These are phyloP conservation scores for Lomentospora prolificans DNA, from an alignment of 2,329 filamentous ascomycete genomes.

Conservation along the genomic window DNA sequence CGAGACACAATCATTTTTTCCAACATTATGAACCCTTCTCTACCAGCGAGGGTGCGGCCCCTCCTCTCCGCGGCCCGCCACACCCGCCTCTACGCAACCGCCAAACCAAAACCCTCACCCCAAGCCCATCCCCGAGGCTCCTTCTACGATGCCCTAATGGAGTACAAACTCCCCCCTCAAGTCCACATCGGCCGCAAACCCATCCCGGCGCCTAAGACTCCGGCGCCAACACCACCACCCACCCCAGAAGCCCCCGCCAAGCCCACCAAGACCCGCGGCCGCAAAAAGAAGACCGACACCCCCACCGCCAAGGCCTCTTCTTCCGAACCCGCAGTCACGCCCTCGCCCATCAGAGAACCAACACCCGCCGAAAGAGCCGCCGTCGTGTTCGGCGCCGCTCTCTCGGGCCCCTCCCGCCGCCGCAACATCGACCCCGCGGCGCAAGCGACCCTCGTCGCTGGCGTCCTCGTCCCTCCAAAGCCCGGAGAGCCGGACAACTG, in stretches of 20 bases:
- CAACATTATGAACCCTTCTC: conserved; percentile 10
- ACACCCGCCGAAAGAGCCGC: conserved; percentile 45
- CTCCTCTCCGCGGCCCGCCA: conserved; percentile 14
- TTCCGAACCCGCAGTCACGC: conserved; percentile 16
- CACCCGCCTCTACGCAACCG: conserved; percentile 19
- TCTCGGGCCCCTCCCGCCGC: conserved; percentile 60
- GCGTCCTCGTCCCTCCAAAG: conserved; percentile 70
- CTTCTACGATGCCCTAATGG: conserved; percentile 51
- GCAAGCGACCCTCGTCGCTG: conserved; percentile 58
- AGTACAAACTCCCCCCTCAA: conserved; percentile 19
- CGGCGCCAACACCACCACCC: conserved; percentile 9
- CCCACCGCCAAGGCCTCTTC: conserved; percentile 12
- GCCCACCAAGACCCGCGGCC: not conserved
- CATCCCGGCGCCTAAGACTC: conserved; percentile 20
- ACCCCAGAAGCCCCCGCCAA: not conserved
- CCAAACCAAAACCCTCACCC: conserved; percentile 10
- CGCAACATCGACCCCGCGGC: conserved; percentile 40
- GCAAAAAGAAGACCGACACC: not conserved
- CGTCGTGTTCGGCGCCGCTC: conserved; percentile 72
- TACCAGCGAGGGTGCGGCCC: conserved; percentile 22
- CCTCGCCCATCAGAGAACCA: conserved; percentile 27
- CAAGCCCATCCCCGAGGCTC: conserved; percentile 40
- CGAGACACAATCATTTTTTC: not conserved
- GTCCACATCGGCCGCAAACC: conserved; percentile 2
- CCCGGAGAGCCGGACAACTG: conserved; percentile 94